Base-by-base conservation (phyloP, 257 asterid species). In the Rauvolfia tetraphylla region DNA sequence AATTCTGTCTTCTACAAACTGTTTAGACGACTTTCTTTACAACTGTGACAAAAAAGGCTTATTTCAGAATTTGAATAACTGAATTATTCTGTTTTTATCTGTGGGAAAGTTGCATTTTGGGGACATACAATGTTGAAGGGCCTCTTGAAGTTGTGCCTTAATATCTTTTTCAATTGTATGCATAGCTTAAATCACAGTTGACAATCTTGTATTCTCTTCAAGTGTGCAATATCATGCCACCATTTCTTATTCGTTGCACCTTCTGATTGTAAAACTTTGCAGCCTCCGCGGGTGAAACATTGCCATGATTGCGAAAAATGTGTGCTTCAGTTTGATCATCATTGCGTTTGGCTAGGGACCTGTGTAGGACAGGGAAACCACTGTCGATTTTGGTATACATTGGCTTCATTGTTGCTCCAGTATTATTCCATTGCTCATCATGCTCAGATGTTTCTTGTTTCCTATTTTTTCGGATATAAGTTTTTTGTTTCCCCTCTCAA, bases 281-380 rank as follows among this genome's bases (percentile, higher is more conserved):
- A 95, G 99, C 99, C 99, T 69, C 99, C 99, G 56, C 89, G 99
- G 73, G 86, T 98, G 79, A 95, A 93, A 84, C 99, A 95, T 83
- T 95, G 99, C 74, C 91, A 90, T 79, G 99, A 93, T 81, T 95
- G 99, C 81, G 96, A 93, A 87, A 95, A 85, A 86, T 93, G 99
- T 56, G 91, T 95, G 80, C 98, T 95, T 88, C 97, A 95, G 83
- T 95, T 93, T 88, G 99, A 95, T 88, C 99, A 95, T 89, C 99
- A 95, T 71, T 95, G 99, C 76, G 97, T 90, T 82, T 95, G 99
- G 98, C 97, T 95, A 67, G 99, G 99, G 72, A 87, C 96, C 54
- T 95, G 99, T 84, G 81, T 95, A 71, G 99, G 99, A 73, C 97
- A 82, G 83, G 88, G 91, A 62, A 95, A 95, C 86, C 99, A 95